Percentiles rank a stretch among this genome's conserved stretches.
These are phyloP conservation scores for Botrytis fragariae DNA, from an alignment of 2,329 filamentous ascomycete genomes.

Conservation along the genomic window DNA sequence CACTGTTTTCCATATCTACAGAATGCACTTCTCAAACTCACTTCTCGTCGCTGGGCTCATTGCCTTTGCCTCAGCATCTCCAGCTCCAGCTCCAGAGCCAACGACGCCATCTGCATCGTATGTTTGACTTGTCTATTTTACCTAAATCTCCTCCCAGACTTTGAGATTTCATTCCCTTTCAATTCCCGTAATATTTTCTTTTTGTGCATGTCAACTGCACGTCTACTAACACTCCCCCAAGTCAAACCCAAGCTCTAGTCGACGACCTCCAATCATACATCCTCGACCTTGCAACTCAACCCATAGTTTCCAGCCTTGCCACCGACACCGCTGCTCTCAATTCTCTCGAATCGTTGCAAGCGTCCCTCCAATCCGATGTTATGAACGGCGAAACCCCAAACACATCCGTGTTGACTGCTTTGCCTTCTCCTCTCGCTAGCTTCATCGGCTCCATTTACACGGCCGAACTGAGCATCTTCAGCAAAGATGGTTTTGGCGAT, in stretches of 20 bases:
- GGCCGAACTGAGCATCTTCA: slow-evolving; percentile 19
- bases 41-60: slow-evolving; percentile 14
- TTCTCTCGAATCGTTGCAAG: slow-evolving; percentile 11
- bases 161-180: not conserved
- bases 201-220: not conserved
- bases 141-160: not conserved
- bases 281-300: slow-evolving; percentile 15
- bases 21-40: slow-evolving; percentile 12
- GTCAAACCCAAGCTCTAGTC: slow-evolving; percentile 17
- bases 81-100: slow-evolving; percentile 15
- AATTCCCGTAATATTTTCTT: not conserved
- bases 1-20: not conserved
- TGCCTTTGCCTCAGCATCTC: slow-evolving; percentile 17
- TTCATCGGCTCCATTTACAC: slow-evolving; percentile 20
- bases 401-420: slow-evolving; percentile 5
- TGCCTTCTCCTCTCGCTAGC: slow-evolving; percentile 20
- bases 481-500: slow-evolving; percentile 18
- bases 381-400: slow-evolving; percentile 2
- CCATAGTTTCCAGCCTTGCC: slow-evolving; percentile 17
- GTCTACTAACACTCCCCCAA: not conserved
- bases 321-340: slow-evolving; percentile 20
- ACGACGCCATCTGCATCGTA: slow-evolving; percentile 14
- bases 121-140: not conserved
- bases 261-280: slow-evolving; percentile 17
- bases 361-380: slow-evolving; percentile 5